Evolutionary conservation across 768 basidiomycete genomes (phyloP).

Genomic region (Gautieria morchelliformis): DNA sequence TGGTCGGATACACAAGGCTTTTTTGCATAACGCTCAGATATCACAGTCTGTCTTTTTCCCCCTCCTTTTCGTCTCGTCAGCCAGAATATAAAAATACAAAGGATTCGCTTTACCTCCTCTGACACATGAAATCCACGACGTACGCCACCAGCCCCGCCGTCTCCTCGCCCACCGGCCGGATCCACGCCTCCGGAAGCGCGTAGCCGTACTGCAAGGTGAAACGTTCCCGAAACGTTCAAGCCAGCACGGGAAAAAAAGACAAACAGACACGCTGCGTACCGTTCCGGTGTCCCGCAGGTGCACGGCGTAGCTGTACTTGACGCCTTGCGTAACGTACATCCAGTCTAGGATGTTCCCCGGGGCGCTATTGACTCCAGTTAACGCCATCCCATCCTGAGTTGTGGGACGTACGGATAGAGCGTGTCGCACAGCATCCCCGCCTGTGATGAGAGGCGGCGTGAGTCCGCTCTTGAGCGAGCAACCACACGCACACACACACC

Average conservation of each 20-base stretch:
- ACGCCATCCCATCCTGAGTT: background rate
- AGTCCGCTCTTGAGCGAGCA: constrained; percentile 15
- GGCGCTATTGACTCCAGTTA: constrained; percentile 22
- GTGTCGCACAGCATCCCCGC: constrained; percentile 37
- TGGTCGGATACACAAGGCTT: too few species aligned
- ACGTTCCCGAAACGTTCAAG: background rate
- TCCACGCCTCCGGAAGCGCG: constrained; percentile 59
- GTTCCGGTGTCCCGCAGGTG: constrained; percentile 66
- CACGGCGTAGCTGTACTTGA: constrained; percentile 55
- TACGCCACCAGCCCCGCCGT: constrained; percentile 54
- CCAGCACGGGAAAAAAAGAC: background rate
- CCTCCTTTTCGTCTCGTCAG: too few species aligned
- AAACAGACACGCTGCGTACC: constrained; percentile 27
- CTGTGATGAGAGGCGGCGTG: too few species aligned
- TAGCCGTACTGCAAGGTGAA: constrained; percentile 54
- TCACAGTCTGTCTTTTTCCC: too few species aligned
- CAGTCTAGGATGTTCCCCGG: constrained; percentile 62
- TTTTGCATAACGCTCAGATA: too few species aligned
- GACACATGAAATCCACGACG: constrained; percentile 54
- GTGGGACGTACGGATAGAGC: constrained; percentile 28
- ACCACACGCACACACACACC: constrained; percentile 25
- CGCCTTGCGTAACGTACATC: constrained; percentile 44
- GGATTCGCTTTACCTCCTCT: background rate
- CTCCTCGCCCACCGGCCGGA: constrained; percentile 75
- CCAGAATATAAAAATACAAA: background rate